Evolutionary conservation across 768 basidiomycete genomes (phyloP).

Genomic region (Russula olivacea): DNA sequence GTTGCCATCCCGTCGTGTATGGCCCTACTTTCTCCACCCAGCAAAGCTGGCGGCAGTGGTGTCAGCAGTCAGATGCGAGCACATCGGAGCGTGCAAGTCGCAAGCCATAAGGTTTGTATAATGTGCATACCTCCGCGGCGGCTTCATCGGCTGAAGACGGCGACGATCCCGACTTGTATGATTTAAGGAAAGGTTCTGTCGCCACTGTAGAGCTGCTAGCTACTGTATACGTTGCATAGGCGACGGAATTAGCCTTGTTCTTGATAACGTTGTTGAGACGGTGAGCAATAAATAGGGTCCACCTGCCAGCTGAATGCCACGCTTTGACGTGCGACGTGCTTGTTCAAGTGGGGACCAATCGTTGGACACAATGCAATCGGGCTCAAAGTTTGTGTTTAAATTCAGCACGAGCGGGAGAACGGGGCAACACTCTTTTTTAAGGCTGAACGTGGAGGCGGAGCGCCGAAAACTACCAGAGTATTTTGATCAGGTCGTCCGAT

Average conservation of each 20-base stretch:
- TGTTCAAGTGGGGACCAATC: slow-evolving; percentile 1
- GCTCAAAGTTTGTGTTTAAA: neutral
- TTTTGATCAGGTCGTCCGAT: slow-evolving; percentile 13
- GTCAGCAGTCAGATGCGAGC: slow-evolving; percentile 6
- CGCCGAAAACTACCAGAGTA: slow-evolving; percentile 11
- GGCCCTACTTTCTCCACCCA: slow-evolving; percentile 1
- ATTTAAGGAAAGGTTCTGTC: slow-evolving; percentile 20
- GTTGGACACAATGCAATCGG: neutral
- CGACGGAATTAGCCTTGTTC: slow-evolving; percentile 15
- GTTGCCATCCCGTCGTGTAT: slow-evolving; percentile 7
- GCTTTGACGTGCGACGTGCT: slow-evolving; percentile 14
- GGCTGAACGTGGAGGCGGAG: slow-evolving; percentile 17
- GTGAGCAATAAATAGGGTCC: neutral
- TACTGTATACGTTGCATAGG: slow-evolving; percentile 17
- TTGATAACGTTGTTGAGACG: slow-evolving; percentile 13
- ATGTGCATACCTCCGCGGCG: neutral
- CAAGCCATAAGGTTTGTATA: neutral
- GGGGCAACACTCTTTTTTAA: neutral
- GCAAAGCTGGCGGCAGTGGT: slow-evolving; percentile 5
- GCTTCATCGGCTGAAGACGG: slow-evolving; percentile 11
- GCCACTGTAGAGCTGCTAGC: slow-evolving; percentile 6
- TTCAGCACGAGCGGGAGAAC: slow-evolving; percentile 1
- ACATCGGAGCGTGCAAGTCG: neutral
- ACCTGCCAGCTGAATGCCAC: slow-evolving; percentile 6
- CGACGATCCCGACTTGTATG: slow-evolving; percentile 18